Conservation (phyloP, 1,284 basidiomycete genomes). For the Gomphus sp. region DNA sequence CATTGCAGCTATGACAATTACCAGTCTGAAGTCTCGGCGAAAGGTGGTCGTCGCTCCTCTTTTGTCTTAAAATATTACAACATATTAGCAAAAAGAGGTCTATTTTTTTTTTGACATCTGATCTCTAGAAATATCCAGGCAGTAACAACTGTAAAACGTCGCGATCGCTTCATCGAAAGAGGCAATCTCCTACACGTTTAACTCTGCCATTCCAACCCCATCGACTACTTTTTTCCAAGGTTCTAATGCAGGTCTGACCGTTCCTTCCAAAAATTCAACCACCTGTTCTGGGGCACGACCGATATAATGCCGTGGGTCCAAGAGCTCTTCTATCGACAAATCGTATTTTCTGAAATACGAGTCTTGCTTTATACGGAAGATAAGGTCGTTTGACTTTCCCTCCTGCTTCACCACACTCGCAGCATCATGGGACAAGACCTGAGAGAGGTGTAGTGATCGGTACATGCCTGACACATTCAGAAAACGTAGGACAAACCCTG, state of each 20-base stretch:
- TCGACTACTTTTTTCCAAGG: constrained; percentile 55
- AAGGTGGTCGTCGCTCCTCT: too few species aligned
- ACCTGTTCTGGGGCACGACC: constrained; percentile 92
- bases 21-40: too few species aligned
- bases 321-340: constrained; percentile 43
- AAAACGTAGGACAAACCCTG: constrained; percentile 42
- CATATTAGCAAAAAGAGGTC: background rate
- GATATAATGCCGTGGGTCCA: constrained; percentile 82
- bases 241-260: constrained; percentile 81
- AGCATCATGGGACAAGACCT: constrained; percentile 93
- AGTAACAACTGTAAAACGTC: too few species aligned
- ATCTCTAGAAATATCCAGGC: too few species aligned
- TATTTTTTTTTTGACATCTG: background rate
- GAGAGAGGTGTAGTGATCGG: background rate
- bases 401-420: constrained; percentile 92
- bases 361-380: constrained; percentile 72
- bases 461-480: background rate
- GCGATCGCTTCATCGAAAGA: too few species aligned
- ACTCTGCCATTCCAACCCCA: constrained; percentile 14
- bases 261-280: constrained; percentile 79
- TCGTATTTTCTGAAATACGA: constrained; percentile 39
- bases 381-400: constrained; percentile 94
- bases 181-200: constrained; percentile 15
- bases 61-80: background rate
- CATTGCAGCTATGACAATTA: too few species aligned